These are phyloP conservation scores for Claviceps lovelessii DNA, from an alignment of 2,329 filamentous ascomycete species.

Conservation along the genomic window DNA sequence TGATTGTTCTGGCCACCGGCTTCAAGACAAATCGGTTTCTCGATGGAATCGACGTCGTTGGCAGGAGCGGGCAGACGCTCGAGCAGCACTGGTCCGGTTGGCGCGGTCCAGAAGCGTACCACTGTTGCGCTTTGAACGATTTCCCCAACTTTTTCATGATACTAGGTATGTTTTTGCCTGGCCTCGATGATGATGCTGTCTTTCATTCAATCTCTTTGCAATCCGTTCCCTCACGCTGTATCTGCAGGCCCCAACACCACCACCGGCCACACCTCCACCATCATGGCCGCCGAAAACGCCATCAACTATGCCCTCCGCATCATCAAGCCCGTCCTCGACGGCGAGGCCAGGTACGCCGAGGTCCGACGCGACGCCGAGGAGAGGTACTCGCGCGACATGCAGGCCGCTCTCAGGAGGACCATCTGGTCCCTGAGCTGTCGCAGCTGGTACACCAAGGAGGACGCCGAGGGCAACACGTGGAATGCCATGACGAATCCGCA, in stretches of 20 bases:
- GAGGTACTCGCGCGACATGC: constrained; percentile 18
- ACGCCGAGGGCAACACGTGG: constrained; percentile 14
- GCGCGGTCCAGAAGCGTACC: constrained; percentile 49
- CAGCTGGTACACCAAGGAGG: constrained; percentile 23
- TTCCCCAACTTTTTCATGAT: constrained; percentile 54
- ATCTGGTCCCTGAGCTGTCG: constrained; percentile 22
- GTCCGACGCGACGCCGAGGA: constrained; percentile 22
- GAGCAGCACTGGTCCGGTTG: constrained; percentile 41
- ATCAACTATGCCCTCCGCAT: constrained; percentile 45
- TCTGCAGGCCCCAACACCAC: constrained; percentile 40
- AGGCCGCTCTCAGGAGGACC: constrained; percentile 18
- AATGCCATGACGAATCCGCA: constrained; percentile 24
- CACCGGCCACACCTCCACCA: constrained; percentile 46
- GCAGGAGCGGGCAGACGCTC: constrained; percentile 33
- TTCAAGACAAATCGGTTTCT: constrained; percentile 43
- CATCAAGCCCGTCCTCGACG: constrained; percentile 32
- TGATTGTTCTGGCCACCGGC: constrained; percentile 48
- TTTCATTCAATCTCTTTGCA: too few species aligned
- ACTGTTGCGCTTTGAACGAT: constrained; percentile 40
- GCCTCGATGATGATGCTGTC: too few species aligned
- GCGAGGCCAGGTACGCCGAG: constrained; percentile 16
- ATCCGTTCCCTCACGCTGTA: too few species aligned
- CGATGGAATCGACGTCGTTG: constrained; percentile 36
- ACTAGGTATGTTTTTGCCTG: constrained; percentile 24
- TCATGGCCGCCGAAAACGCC: constrained; percentile 46